Base-by-base conservation (phyloP, 2,329 filamentous ascomycete species). In the Xylaria sp. region DNA sequence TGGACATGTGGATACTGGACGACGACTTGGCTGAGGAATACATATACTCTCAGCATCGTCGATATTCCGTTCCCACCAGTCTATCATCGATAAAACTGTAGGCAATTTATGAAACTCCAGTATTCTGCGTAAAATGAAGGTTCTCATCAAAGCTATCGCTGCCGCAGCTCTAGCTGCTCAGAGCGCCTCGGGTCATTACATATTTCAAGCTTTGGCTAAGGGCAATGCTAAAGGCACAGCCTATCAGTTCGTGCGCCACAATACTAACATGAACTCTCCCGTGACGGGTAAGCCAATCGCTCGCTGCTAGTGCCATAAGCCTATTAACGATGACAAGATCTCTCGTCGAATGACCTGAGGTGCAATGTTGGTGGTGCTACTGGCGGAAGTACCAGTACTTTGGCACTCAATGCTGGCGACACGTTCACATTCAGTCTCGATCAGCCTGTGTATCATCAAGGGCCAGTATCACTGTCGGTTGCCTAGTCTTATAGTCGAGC, bases 201-300 rank as follows among this genome's bases (percentile, higher is more conserved):
- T 79, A 67, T 79, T 79, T 70, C 74, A 78, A 63, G 67, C 77
- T 33, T 65, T 79, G 38, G 64, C 69, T 8, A 71, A 75, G 52
- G 78, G 75, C 4, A 70, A 69, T 15, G 67, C 67, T 17, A 75
- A 75, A 66, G 76, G 72, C 37, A 66, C 64, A 42, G 60, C 72
- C 5, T 79, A 75, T 63, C 70, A 79, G 61, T 75, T 76, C 67
- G 72, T 83, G 63, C 77, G 80, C 25, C 74, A 73, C 54, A 82
- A 82, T 74, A 79, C 74, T 55, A 83, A 82, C 76, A 74, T 78
- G 67, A 82, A 82, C 74, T 80, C 78, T 9, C 80, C 79, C 7
- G 80, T 82, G 5, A 79, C 77, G 11, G 73, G 73, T 73, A 56
- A 46, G 60, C 63, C 3, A 15, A 46, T 9, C 6, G 3, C 31